phyloP scores from a whole-genome alignment of 768 basidiomycete species.

The Sistotremastrum suecicum region DNA sequence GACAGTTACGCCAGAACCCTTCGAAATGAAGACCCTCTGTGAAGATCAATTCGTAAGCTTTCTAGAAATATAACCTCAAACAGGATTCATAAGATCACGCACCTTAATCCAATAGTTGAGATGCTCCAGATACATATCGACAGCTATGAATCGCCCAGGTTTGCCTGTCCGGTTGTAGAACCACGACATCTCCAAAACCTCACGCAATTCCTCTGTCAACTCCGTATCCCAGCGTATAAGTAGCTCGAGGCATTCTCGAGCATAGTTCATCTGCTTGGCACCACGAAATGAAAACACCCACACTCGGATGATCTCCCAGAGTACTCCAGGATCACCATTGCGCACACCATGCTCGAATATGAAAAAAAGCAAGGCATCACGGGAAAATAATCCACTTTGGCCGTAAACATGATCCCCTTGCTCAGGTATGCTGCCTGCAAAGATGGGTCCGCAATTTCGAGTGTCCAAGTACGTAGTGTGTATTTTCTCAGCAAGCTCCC shows the following conservation, averaged over 20 bases:
- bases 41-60: not conserved
- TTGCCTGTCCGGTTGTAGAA: constrained; percentile 17
- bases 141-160: constrained; percentile 13
- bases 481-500: not conserved
- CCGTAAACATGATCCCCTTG: no score
- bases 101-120: constrained; percentile 18
- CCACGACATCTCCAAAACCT: constrained; percentile 14
- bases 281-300: constrained; percentile 18
- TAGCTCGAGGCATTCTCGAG: constrained; percentile 14
- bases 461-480: no score
- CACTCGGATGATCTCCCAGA: constrained; percentile 14
- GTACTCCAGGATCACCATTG: constrained; percentile 16
- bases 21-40: constrained; percentile 13
- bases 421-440: no score
- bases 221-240: constrained; percentile 11
- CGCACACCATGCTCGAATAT: constrained; percentile 19
- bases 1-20: constrained; percentile 15
- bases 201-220: constrained; percentile 4
- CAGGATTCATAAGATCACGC: not conserved
- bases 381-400: constrained; percentile 19
- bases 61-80: no score
- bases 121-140: constrained; percentile 19
- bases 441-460: no score
- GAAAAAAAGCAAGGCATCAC: constrained; percentile 16
- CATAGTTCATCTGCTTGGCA: constrained; percentile 21